phyloP scores from a whole-genome alignment of 2,329 filamentous ascomycete genomes.

The Nemania sp. region DNA sequence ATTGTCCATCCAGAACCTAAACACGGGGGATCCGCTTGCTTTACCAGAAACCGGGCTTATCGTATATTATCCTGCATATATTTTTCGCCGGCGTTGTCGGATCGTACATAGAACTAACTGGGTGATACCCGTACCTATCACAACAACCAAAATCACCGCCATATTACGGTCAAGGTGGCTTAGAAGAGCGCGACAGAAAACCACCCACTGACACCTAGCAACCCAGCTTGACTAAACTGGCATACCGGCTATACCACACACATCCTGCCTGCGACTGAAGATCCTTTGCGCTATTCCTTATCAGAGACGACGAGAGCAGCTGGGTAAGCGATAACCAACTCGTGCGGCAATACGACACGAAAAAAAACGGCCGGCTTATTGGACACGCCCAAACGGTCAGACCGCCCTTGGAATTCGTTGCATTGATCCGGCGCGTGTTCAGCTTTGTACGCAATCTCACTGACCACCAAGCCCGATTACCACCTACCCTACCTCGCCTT shows the following conservation, averaged over 20 bases:
- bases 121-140: conserved; percentile 11
- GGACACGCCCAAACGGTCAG: conserved; percentile 36
- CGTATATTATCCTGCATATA: conserved; percentile 16
- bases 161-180: conserved; percentile 4
- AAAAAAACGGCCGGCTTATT: conserved; percentile 25
- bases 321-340: conserved; percentile 21
- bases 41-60: conserved; percentile 20
- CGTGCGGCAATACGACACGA: conserved; percentile 21
- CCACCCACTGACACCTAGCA: conserved; percentile 10
- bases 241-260: not conserved
- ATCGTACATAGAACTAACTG: not conserved
- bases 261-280: conserved; percentile 4
- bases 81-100: conserved; percentile 7
- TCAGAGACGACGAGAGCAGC: conserved; percentile 18
- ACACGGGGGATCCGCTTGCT: not conserved
- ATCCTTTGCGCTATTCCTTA: conserved; percentile 21
- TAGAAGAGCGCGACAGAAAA: conserved; percentile 26
- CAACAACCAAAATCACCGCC: conserved; percentile 1
- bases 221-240: conserved; percentile 6
- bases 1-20: conserved; percentile 11
- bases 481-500: conserved; percentile 16
- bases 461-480: conserved; percentile 24
- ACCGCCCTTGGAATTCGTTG: conserved; percentile 31
- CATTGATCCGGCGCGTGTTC: conserved; percentile 38
- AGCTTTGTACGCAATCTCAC: conserved; percentile 36